Evolutionary conservation across 306 rosid genomes (phyloP), one percentile per base, ranked within the genome.

Genomic region (Rubus parviflorus): DNA sequence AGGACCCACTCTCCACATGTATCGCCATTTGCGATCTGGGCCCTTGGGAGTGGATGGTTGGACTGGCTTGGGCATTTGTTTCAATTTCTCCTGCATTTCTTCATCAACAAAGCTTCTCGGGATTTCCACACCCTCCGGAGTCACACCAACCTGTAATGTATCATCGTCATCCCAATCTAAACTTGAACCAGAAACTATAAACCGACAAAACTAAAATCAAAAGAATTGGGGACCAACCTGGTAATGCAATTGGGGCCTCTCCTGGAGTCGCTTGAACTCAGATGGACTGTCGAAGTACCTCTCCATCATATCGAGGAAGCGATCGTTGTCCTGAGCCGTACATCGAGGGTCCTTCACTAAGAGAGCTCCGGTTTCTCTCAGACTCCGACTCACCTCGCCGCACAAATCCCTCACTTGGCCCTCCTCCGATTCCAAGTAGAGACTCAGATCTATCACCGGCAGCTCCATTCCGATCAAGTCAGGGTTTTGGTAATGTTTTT

Each of bases 271-370:
- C 74, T 95, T 95, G 89, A 92, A 95, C 3, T 87, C 86, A 0
- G 70, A 75, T 2, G 97, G 92, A 35, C 81, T 11, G 14, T 88
- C 70, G 79, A 95, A 95, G 88, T 92, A 95, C 47, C 54, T 84
- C 81, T 92, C 99, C 97, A 95, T 92, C 99, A 92, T 92, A 69
- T 92, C 90, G 19, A 95, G 88, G 89, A 95, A 95, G 56, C 96
- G 97, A 84, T 95, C 97, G 76, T 95, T 90, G 75, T 95, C 99
- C 48, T 90, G 65, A 10, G 81, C 89, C 11, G 97, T 80, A 75
- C 97, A 92, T 68, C 99, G 80, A 1, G 99, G 97, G 43, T 95
- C 97, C 81, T 87, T 89, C 2, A 95, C 87, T 5, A 95, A 84
- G 0, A 95, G 84, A 53, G 97, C 99, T 17, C 99, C 99, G 0